phyloP scores from a whole-genome alignment of 176 grass and related monocot genomes.

The Aegilops longissima region DNA sequence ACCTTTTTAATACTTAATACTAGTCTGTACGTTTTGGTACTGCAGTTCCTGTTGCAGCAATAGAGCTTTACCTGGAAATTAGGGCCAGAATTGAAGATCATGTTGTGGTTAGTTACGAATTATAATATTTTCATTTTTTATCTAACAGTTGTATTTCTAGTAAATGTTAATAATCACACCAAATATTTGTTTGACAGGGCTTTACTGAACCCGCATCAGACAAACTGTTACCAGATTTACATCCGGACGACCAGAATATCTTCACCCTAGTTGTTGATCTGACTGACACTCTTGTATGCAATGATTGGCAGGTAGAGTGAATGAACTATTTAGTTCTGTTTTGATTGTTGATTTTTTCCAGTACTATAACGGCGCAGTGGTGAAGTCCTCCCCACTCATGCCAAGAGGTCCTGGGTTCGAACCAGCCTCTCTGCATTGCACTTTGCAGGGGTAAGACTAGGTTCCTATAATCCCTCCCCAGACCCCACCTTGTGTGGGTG shows the following conservation, averaged over 20 bases:
- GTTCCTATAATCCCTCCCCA: too few relatives aligned
- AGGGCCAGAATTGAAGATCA: conserved; percentile 72
- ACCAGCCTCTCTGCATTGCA: too few relatives aligned
- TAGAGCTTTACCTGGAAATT: conserved; percentile 72
- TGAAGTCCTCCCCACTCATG: too few relatives aligned
- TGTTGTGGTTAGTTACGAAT: conserved; percentile 60
- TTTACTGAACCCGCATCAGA: conserved; percentile 98
- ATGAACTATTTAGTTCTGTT: neutral
- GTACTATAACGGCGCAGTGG: neutral
- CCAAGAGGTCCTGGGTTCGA: too few relatives aligned
- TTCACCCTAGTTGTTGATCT: conserved; percentile 96
- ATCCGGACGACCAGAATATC: conserved; percentile 57
- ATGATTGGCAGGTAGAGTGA: conserved; percentile 79
- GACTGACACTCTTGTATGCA: conserved; percentile 92
- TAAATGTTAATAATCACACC: neutral
- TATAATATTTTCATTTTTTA: neutral
- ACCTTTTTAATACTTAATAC: conserved; percentile 15
- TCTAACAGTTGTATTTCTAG: conserved; percentile 12
- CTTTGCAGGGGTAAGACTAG: too few relatives aligned
- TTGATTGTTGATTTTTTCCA: neutral
- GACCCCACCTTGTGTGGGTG: too few relatives aligned
- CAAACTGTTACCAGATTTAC: conserved; percentile 87
- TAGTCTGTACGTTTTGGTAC: conserved; percentile 13
- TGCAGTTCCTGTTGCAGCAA: conserved; percentile 59
- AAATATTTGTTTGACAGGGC: conserved; percentile 45